Evolutionary conservation across 257 asterid genomes (phyloP).

Genomic region (Petunia secreta): DNA sequence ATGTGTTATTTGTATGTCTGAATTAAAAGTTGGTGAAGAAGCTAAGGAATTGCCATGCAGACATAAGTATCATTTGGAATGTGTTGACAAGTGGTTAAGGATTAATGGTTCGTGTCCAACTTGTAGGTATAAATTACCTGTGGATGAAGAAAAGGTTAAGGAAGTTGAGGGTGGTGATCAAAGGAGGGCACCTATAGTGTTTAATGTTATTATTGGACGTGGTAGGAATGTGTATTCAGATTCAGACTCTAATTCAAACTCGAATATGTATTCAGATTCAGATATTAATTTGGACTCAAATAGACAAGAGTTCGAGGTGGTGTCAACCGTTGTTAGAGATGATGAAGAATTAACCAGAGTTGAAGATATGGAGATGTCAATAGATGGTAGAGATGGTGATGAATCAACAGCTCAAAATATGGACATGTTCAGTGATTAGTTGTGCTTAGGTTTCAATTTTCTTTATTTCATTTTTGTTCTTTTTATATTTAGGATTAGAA

Average conservation of each 20-base stretch:
- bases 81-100: slow-evolving; percentile 49
- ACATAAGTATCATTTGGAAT: slow-evolving; percentile 41
- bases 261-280: background rate
- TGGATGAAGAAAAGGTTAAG: slow-evolving; percentile 22
- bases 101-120: slow-evolving; percentile 47
- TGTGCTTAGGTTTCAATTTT: too few relatives aligned
- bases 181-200: background rate
- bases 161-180: background rate
- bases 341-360: too few relatives aligned
- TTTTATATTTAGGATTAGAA: too few relatives aligned
- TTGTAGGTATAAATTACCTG: slow-evolving; percentile 45
- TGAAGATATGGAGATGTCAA: too few relatives aligned
- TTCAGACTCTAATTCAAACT: too few relatives aligned
- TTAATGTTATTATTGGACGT: background rate
- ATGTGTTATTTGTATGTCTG: slow-evolving; percentile 63
- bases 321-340: too few relatives aligned
- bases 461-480: too few relatives aligned
- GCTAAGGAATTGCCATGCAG: slow-evolving; percentile 53
- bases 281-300: too few relatives aligned
- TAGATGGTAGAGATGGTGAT: too few relatives aligned
- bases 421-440: too few relatives aligned
- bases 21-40: slow-evolving; percentile 39
- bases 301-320: too few relatives aligned
- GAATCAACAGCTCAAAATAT: too few relatives aligned
- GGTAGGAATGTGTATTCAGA: background rate